These are phyloP conservation scores for Hemisphaericaspora lyxosophila DNA, from an alignment of 1,139 yeast genomes.

Conservation along the genomic window DNA sequence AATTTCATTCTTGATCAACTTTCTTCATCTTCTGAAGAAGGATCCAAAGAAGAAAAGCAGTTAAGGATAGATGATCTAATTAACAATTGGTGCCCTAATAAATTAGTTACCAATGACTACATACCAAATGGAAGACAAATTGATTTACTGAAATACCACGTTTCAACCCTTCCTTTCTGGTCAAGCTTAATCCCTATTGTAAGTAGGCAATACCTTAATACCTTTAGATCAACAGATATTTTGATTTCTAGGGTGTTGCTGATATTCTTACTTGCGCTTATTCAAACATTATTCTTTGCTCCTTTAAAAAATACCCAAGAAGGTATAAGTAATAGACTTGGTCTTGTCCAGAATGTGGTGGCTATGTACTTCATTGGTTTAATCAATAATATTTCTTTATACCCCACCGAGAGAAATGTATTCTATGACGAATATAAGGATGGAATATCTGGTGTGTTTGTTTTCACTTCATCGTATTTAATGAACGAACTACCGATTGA, in stretches of 20 bases:
- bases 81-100: slow-evolving; percentile 25
- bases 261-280: slow-evolving; percentile 58
- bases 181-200: slow-evolving; percentile 22
- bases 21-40: slow-evolving; percentile 43
- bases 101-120: slow-evolving; percentile 21
- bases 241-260: slow-evolving; percentile 61
- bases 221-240: slow-evolving; percentile 57
- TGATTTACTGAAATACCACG: slow-evolving; percentile 15
- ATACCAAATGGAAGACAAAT: slow-evolving; percentile 5
- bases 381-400: slow-evolving; percentile 66
- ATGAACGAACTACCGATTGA: slow-evolving; percentile 69
- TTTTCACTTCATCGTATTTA: slow-evolving; percentile 61
- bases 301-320: slow-evolving; percentile 60
- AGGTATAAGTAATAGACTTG: slow-evolving; percentile 63
- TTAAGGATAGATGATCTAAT: slow-evolving; percentile 18
- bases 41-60: slow-evolving; percentile 12
- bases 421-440: slow-evolving; percentile 74
- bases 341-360: slow-evolving; percentile 64
- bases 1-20: slow-evolving; percentile 70
- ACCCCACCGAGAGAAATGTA: slow-evolving; percentile 64
- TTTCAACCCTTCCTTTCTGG: slow-evolving; percentile 15
- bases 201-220: slow-evolving; percentile 34
- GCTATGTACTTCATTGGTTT: slow-evolving; percentile 72
- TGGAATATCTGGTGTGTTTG: slow-evolving; percentile 58
- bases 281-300: slow-evolving; percentile 64